A percentile compares a stretch with the other conserved stretches of the same genome.
Conservation (phyloP, 768 basidiomycete species). For the Kwoniella mangroviensis region DNA sequence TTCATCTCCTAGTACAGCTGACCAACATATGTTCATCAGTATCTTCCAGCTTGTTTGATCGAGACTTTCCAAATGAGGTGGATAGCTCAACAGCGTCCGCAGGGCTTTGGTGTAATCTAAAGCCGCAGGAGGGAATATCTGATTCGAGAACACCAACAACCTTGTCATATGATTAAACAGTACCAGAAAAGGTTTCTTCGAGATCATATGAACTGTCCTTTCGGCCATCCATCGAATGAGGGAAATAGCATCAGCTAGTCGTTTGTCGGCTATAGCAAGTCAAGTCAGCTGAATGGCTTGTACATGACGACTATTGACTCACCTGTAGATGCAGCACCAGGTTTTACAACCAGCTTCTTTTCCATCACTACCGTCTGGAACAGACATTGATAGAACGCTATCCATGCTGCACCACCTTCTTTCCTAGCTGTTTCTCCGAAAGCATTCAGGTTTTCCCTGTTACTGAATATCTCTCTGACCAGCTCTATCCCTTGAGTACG, state of each 20-base stretch:
- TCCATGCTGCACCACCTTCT: slow-evolving; percentile 62
- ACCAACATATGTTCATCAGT: slow-evolving; percentile 74
- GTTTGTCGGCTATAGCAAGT: slow-evolving; percentile 62
- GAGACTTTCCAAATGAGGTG: slow-evolving; percentile 79
- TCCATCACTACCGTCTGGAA: slow-evolving; percentile 72
- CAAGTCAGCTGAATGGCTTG: background rate
- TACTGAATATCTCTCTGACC: slow-evolving; percentile 53
- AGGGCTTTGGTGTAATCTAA: slow-evolving; percentile 82
- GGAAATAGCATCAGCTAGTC: slow-evolving; percentile 70
- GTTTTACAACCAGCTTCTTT: slow-evolving; percentile 62
- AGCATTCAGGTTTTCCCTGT: slow-evolving; percentile 60
- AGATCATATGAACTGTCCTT: slow-evolving; percentile 65
- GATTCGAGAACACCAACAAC: slow-evolving; percentile 64
- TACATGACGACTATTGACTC: background rate
- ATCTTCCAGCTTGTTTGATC: slow-evolving; percentile 69
- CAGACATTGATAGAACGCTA: slow-evolving; percentile 72
- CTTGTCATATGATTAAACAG: slow-evolving; percentile 71
- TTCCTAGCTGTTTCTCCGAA: slow-evolving; percentile 61
- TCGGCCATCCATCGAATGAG: slow-evolving; percentile 76
- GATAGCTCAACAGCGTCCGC: slow-evolving; percentile 67
- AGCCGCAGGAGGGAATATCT: slow-evolving; percentile 69
- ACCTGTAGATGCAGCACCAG: slow-evolving; percentile 49
- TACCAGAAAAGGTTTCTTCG: slow-evolving; percentile 64
- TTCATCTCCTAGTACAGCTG: slow-evolving; percentile 71
- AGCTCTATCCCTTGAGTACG: slow-evolving; percentile 68